Percentiles rank a stretch among this genome's conserved stretches.
Conservation (phyloP, 106 monocot genomes). For the Allium fistulosum region DNA sequence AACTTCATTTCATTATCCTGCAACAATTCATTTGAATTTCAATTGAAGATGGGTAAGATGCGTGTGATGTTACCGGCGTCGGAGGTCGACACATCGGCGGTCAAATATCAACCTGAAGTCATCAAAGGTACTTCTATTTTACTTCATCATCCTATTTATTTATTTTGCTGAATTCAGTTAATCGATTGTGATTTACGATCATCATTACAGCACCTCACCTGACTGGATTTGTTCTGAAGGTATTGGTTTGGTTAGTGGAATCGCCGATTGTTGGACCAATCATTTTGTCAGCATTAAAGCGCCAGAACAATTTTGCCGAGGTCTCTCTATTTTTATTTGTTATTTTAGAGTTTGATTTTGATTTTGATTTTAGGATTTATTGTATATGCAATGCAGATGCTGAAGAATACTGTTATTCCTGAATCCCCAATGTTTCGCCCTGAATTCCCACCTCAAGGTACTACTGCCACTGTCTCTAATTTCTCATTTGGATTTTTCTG, state of each 20-base stretch:
- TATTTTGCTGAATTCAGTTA: no score
- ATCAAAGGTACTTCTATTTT: slow-evolving; percentile 32
- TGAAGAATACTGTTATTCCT: slow-evolving; percentile 71
- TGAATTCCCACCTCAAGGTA: slow-evolving; percentile 84
- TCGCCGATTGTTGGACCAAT: slow-evolving; percentile 37
- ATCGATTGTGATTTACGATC: no score
- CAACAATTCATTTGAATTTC: no score
- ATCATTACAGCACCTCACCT: slow-evolving; percentile 63
- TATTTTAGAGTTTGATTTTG: neutral
- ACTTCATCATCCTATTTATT: no score
- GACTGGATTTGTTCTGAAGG: slow-evolving; percentile 43
- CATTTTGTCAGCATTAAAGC: slow-evolving; percentile 46
- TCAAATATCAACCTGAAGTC: slow-evolving; percentile 41
- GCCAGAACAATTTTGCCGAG: slow-evolving; percentile 51
- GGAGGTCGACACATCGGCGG: slow-evolving; percentile 72
- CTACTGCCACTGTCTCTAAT: neutral
- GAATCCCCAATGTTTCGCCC: slow-evolving; percentile 88
- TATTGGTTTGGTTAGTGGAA: slow-evolving; percentile 76
- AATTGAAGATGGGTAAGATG: slow-evolving; percentile 27
- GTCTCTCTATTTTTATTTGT: slow-evolving; percentile 8
- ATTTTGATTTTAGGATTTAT: neutral
- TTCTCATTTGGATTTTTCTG: no score
- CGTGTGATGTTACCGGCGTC: slow-evolving; percentile 56
- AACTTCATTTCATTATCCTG: no score
- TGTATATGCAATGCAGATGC: slow-evolving; percentile 25